phyloP scores from a whole-genome alignment of 1,139 yeast species.

The Scheffersomyces insectosa region DNA sequence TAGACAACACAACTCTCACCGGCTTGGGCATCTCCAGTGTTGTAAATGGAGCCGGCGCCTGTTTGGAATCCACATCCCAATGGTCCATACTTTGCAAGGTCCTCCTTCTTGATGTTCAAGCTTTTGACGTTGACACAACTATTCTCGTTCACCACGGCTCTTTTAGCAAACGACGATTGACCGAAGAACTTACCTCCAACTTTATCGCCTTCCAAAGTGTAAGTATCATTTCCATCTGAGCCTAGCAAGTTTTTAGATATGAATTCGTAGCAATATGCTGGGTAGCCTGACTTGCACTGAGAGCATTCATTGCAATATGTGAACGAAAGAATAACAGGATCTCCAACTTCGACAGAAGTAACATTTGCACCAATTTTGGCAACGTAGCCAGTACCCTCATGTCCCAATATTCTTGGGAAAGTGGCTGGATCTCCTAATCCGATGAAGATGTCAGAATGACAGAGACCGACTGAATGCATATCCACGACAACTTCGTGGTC shows the following conservation, averaged over 20 bases:
- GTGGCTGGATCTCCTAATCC: not conserved
- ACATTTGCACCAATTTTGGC: slow-evolving; percentile 2
- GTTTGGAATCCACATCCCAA: slow-evolving; percentile 10
- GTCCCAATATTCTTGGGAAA: slow-evolving; percentile 4
- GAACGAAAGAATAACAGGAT: slow-evolving; percentile 5
- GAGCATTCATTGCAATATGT: slow-evolving; percentile 3
- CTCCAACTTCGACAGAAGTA: slow-evolving; percentile 2
- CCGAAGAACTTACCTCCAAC: slow-evolving; percentile 6
- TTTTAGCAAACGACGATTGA: slow-evolving; percentile 5
- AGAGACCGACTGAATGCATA: slow-evolving; percentile 5
- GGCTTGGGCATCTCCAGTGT: slow-evolving; percentile 5
- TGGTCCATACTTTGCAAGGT: slow-evolving; percentile 4
- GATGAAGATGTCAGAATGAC: slow-evolving; percentile 5
- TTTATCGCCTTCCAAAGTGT: not conserved
- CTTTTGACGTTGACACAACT: slow-evolving; percentile 3
- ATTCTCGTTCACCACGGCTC: not conserved
- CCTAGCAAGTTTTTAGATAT: not conserved
- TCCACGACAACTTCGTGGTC: slow-evolving; percentile 6
- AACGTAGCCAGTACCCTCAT: slow-evolving; percentile 5
- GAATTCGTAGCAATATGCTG: slow-evolving; percentile 2
- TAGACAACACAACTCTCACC: slow-evolving; percentile 7
- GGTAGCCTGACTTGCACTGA: not conserved
- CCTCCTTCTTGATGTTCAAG: slow-evolving; percentile 1
- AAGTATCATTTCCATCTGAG: slow-evolving; percentile 1
- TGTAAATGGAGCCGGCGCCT: slow-evolving; percentile 7